Base-by-base conservation (phyloP, 306 rosid genomes). In the Lotus japonicus region DNA sequence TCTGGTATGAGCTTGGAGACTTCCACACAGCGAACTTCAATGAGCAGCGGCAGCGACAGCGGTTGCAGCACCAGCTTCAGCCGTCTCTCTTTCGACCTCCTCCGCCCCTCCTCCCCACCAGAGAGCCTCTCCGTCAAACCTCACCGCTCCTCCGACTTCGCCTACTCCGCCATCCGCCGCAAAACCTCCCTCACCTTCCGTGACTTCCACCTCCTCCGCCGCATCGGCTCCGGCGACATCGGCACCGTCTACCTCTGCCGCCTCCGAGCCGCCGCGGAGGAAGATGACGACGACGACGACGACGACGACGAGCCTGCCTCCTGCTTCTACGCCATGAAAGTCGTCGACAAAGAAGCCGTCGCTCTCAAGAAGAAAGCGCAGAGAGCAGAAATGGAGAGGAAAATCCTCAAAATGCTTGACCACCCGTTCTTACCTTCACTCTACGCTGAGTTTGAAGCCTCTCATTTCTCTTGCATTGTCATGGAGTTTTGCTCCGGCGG, bases 401-500 rank as follows among this genome's bases (percentile, higher is more conserved):
- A 84, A 78, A 90, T 94, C 39, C 84, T 94, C 13, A 94, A 94
- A 73, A 94, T 90, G 99, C 83, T 94, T 12, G 99, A 94, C 31
- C 99, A 94, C 13, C 99, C 97, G 0, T 94, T 94, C 48, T 80
- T 94, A 11, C 99, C 99, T 3, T 86, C 92, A 0, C 92, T 94
- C 0, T 88, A 86, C 71, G 97, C 99, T 0, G 97, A 94, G 84
- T 94, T 94, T 43, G 99, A 94, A 36, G 97, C 97, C 0, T 94
- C 99, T 0, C 81, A 90, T 78, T 90, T 84, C 76, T 90, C 99
- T 11, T 94, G 99, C 84, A 82, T 94, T 82, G 99, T 94, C 13
- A 94, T 94, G 96, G 99, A 94, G 92, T 94, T 75, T 58, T 90
- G 99, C 13, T 84, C 92, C 58, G 97, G 97, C 17, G 99, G 99